phyloP scores from a whole-genome alignment of 2,329 filamentous ascomycete species.

The Sporothrix pseudoabietina region DNA sequence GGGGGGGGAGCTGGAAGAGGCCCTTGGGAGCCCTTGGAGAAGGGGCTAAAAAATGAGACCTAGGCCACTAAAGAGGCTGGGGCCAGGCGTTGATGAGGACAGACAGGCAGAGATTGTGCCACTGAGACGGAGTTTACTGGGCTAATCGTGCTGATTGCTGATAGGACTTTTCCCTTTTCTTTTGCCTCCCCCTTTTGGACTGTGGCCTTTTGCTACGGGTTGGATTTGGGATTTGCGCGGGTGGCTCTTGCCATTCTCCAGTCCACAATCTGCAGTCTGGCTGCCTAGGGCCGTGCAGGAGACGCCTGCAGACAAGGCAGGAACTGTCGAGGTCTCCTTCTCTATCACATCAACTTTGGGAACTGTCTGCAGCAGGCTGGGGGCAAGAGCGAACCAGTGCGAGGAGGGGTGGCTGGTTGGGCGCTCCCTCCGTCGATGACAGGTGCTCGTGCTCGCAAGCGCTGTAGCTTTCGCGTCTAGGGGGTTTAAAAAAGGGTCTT shows the following conservation, averaged over 20 bases:
- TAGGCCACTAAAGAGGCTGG: conserved; percentile 25
- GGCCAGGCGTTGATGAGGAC: conserved; percentile 4
- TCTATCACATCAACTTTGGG: background rate
- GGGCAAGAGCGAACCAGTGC: background rate
- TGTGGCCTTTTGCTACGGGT: background rate
- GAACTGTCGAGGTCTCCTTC: background rate
- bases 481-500: conserved; percentile 6
- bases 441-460: conserved; percentile 6
- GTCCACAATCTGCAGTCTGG: background rate
- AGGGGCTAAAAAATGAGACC: conserved; percentile 22
- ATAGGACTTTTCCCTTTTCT: background rate
- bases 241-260: background rate
- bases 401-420: conserved; percentile 14
- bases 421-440: conserved; percentile 15
- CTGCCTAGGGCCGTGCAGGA: conserved; percentile 18
- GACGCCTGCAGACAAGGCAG: conserved; percentile 6
- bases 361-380: conserved; percentile 5
- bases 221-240: background rate
- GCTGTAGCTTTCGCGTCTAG: conserved; percentile 16
- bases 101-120: background rate
- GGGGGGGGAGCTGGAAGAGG: background rate
- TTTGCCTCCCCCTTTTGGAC: background rate
- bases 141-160: background rate
- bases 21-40: background rate
- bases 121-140: conserved; percentile 1